Evolutionary conservation across 192 early-diverging fungal species (phyloP).

Genomic region (Funneliformis mosseae): DNA sequence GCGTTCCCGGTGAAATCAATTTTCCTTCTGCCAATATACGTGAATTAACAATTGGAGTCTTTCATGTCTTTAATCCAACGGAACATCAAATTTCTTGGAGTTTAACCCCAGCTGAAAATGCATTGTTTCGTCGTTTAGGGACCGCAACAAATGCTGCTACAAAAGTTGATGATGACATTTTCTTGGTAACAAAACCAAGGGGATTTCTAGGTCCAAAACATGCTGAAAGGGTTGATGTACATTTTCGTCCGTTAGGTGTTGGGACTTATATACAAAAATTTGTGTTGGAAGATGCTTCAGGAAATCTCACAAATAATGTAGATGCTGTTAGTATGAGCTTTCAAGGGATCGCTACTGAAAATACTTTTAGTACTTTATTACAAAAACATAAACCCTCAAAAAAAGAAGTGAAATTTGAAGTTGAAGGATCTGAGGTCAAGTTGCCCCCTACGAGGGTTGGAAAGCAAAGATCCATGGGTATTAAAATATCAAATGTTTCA

Average conservation of each 20-base stretch:
- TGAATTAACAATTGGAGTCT: constrained; percentile 18
- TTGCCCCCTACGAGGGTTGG: constrained; percentile 19
- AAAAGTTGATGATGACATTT: constrained; percentile 24
- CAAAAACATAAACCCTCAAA: constrained; percentile 8
- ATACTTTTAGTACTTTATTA: constrained; percentile 14
- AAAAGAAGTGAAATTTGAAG: constrained; percentile 25
- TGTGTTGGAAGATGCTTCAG: constrained; percentile 17
- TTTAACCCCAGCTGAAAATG: not conserved
- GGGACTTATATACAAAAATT: constrained; percentile 24
- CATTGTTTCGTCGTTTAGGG: constrained; percentile 16
- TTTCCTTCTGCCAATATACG: constrained; percentile 2
- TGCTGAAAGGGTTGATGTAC: constrained; percentile 22
- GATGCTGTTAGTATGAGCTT: constrained; percentile 9
- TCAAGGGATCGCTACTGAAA: not conserved
- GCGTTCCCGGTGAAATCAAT: constrained; percentile 19
- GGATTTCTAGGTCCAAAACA: constrained; percentile 19
- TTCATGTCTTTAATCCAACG: constrained; percentile 25
- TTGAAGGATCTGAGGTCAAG: not conserved
- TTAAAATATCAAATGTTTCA: constrained; percentile 14
- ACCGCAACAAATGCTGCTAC: not conserved
- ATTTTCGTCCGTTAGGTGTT: constrained; percentile 14
- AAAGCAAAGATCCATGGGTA: constrained; percentile 6
- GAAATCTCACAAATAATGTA: not conserved
- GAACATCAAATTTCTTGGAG: constrained; percentile 6
- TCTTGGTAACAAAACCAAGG: not conserved